These are phyloP conservation scores for Crithidia brevicula DNA, from an alignment of 208 protist genomes.

Conservation along the genomic window DNA sequence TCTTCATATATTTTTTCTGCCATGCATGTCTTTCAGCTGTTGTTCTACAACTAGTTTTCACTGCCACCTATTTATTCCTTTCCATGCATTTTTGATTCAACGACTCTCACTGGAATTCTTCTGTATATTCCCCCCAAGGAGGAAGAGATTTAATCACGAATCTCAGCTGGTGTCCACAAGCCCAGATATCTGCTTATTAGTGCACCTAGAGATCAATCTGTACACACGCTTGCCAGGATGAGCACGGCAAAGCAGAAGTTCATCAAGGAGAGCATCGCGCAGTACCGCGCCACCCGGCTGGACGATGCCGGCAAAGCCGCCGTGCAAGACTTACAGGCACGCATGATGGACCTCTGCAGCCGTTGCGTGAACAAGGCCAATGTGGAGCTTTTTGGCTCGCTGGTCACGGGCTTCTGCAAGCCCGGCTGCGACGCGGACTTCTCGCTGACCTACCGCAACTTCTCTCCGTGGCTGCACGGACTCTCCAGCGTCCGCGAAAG, in stretches of 20 bases:
- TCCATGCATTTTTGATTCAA: too few relatives aligned
- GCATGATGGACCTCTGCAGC: slow-evolving; percentile 71
- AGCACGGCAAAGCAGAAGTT: slow-evolving; percentile 44
- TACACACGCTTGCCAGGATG: too few relatives aligned
- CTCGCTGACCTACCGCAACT: slow-evolving; percentile 89
- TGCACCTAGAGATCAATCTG: too few relatives aligned
- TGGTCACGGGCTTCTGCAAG: slow-evolving; percentile 85
- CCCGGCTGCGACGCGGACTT: slow-evolving; percentile 80
- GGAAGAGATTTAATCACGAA: too few relatives aligned
- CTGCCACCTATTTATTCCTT: too few relatives aligned
- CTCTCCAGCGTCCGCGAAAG: slow-evolving; percentile 65
- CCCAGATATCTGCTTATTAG: too few relatives aligned
- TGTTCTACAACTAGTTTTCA: too few relatives aligned
- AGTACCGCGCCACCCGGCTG: slow-evolving; percentile 53
- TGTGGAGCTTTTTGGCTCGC: slow-evolving; percentile 85
- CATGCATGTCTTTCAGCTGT: too few relatives aligned
- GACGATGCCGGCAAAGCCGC: slow-evolving; percentile 39
- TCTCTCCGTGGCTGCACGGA: slow-evolving; percentile 83
- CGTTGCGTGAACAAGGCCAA: slow-evolving; percentile 85
- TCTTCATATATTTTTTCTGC: too few relatives aligned
- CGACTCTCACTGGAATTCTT: too few relatives aligned
- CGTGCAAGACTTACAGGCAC: slow-evolving; percentile 60
- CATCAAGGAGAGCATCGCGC: slow-evolving; percentile 75
- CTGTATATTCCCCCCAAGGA: too few relatives aligned
- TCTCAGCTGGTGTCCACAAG: too few relatives aligned